Evolutionary conservation across 2,329 filamentous ascomycete genomes (phyloP).

Genomic region (Colletotrichum tropicale): DNA sequence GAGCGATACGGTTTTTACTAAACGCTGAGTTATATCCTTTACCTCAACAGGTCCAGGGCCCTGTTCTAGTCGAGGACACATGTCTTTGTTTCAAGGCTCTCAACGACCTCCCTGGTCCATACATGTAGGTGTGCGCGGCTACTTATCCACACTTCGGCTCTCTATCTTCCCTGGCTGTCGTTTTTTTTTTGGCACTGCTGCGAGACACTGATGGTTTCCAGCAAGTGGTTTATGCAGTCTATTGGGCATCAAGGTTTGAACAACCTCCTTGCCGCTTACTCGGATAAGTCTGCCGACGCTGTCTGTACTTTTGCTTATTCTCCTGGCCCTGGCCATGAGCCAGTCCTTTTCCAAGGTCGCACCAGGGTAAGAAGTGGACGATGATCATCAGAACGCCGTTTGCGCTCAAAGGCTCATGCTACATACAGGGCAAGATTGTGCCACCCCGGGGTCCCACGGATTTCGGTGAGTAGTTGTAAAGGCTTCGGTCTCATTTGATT

Average conservation of each 20-base stretch:
- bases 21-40: background rate
- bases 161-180: background rate
- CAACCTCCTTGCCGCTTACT: slow-evolving; percentile 85
- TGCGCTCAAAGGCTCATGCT: background rate
- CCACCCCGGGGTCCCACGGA: slow-evolving; percentile 77
- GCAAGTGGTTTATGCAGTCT: slow-evolving; percentile 91
- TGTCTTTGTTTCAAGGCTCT: slow-evolving; percentile 92
- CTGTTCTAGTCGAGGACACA: slow-evolving; percentile 95
- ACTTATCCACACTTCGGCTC: background rate
- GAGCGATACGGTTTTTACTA: background rate
- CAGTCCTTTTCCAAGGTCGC: slow-evolving; percentile 88
- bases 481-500: slow-evolving; percentile 2
- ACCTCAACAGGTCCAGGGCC: slow-evolving; percentile 70
- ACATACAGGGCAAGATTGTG: slow-evolving; percentile 75
- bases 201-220: slow-evolving; percentile 39
- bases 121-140: slow-evolving; percentile 73
- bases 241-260: slow-evolving; percentile 87
- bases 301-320: slow-evolving; percentile 97
- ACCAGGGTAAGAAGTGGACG: slow-evolving; percentile 67
- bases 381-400: background rate
- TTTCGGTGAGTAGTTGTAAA: slow-evolving; percentile 69
- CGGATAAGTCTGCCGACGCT: slow-evolving; percentile 89
- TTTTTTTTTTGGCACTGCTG: background rate
- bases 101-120: slow-evolving; percentile 89
- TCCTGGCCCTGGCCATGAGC: slow-evolving; percentile 81